phyloP scores from a whole-genome alignment of 345 rosid genomes.

The Aegle marmelos region DNA sequence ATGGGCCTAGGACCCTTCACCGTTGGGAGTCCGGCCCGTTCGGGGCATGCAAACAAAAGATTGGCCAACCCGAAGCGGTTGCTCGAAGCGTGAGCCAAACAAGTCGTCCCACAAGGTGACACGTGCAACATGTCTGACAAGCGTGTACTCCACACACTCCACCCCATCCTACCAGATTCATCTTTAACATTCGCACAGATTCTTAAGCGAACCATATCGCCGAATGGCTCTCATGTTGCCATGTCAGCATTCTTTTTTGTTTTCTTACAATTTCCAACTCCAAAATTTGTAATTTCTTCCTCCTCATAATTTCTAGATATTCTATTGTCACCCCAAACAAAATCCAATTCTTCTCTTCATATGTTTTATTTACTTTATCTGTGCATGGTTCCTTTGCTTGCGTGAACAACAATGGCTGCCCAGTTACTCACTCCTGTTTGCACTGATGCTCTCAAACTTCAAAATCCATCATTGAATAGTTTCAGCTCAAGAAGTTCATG shows the following conservation, averaged over 20 bases:
- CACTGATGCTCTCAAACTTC: slow-evolving; percentile 61
- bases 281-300: slow-evolving; percentile 30
- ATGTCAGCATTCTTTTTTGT: slow-evolving; percentile 45
- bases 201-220: slow-evolving; percentile 19
- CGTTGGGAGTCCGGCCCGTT: not conserved
- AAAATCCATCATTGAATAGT: slow-evolving; percentile 32
- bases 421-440: slow-evolving; percentile 72
- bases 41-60: not conserved
- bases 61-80: not conserved
- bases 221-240: slow-evolving; percentile 46
- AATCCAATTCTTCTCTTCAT: not conserved
- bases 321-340: slow-evolving; percentile 10
- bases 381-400: not conserved
- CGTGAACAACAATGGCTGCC: slow-evolving; percentile 63
- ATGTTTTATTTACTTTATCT: not conserved
- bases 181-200: slow-evolving; percentile 22
- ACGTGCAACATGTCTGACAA: slow-evolving; percentile 36
- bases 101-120: slow-evolving; percentile 32
- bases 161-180: slow-evolving; percentile 4
- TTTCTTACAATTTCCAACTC: slow-evolving; percentile 25
- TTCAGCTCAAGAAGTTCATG: slow-evolving; percentile 34
- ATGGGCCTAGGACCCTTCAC: not conserved
- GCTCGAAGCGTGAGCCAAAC: slow-evolving; percentile 26
- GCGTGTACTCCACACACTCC: not conserved
- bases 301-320: slow-evolving; percentile 31